Evolutionary conservation across 371 early-diverging fungal species (phyloP).

Genomic region (Mucor mucedo): DNA sequence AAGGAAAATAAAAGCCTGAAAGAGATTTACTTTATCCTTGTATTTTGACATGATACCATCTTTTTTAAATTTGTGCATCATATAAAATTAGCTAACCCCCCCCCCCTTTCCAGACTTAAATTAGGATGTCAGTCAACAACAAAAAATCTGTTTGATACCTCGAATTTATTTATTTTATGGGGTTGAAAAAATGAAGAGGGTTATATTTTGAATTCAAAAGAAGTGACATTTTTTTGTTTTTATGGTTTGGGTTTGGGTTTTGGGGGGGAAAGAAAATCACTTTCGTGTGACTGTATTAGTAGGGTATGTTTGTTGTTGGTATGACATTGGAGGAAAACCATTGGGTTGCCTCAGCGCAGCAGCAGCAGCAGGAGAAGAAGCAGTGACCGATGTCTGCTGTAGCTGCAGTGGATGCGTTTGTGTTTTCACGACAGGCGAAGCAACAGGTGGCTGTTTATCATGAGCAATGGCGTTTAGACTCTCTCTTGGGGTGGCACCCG

Average conservation of each 20-base stretch:
- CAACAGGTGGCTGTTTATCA: constrained; percentile 17
- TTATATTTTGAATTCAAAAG: no score
- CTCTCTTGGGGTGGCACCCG: constrained; percentile 31
- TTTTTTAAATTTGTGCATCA: no score
- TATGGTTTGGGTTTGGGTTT: not conserved
- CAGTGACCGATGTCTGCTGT: constrained; percentile 19
- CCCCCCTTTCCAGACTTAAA: no score
- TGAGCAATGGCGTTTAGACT: constrained; percentile 33
- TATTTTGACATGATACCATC: no score
- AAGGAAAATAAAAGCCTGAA: no score
- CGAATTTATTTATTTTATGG: no score
- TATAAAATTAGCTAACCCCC: no score
- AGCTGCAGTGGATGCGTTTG: constrained; percentile 21
- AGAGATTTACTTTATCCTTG: no score
- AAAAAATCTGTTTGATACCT: no score
- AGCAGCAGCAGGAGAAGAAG: constrained; percentile 20
- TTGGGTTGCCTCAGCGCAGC: constrained; percentile 19
- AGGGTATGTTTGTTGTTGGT: constrained; percentile 26
- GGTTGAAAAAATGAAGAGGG: no score
- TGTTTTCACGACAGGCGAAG: constrained; percentile 36
- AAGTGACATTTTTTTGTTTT: not conserved
- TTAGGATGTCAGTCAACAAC: no score
- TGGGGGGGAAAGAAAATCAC: not conserved
- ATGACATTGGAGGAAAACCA: constrained; percentile 12
- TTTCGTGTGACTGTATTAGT: constrained; percentile 13